Percentiles rank a stretch among this genome's conserved stretches.
phyloP scores from a whole-genome alignment of 805 yeast genomes.

The Yamadazyma olivae region DNA sequence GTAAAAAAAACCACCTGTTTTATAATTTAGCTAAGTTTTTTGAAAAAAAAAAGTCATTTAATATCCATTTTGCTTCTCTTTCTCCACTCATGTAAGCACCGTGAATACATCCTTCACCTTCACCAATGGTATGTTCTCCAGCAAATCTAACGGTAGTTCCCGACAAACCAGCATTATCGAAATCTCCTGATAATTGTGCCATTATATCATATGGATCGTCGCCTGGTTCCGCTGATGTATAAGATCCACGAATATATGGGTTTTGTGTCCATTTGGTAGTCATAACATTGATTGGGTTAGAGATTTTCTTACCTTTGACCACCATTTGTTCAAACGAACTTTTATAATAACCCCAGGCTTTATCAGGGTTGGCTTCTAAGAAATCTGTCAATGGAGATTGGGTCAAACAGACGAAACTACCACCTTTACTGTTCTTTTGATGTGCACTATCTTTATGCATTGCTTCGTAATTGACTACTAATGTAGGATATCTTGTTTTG shows the following conservation, averaged over 20 bases:
- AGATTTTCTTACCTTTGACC: constrained; percentile 11
- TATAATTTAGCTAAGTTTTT: constrained; percentile 1
- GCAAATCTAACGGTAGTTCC: constrained; percentile 68
- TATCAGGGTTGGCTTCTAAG: constrained; percentile 46
- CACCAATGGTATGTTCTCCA: constrained; percentile 84
- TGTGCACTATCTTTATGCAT: constrained; percentile 22
- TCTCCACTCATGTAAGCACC: constrained; percentile 83
- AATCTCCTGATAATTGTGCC: constrained; percentile 52
- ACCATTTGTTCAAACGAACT: constrained; percentile 45
- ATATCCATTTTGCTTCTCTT: constrained; percentile 49
- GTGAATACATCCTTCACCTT: constrained; percentile 90
- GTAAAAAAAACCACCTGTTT: background rate
- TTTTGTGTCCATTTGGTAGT: constrained; percentile 76
- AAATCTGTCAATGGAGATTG: constrained; percentile 73
- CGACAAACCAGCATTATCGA: constrained; percentile 27
- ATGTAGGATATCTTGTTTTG: constrained; percentile 59
- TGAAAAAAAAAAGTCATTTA: constrained; percentile 2
- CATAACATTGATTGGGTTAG: constrained; percentile 34
- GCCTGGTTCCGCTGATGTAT: constrained; percentile 65
- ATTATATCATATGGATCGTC: constrained; percentile 68
- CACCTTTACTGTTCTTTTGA: constrained; percentile 22
- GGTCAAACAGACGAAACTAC: constrained; percentile 62
- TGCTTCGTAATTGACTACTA: constrained; percentile 57
- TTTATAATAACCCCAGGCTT: constrained; percentile 55
- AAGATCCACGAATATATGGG: constrained; percentile 78